Base-by-base conservation (phyloP, 2,329 filamentous ascomycete genomes). In the Penicillium freii region DNA sequence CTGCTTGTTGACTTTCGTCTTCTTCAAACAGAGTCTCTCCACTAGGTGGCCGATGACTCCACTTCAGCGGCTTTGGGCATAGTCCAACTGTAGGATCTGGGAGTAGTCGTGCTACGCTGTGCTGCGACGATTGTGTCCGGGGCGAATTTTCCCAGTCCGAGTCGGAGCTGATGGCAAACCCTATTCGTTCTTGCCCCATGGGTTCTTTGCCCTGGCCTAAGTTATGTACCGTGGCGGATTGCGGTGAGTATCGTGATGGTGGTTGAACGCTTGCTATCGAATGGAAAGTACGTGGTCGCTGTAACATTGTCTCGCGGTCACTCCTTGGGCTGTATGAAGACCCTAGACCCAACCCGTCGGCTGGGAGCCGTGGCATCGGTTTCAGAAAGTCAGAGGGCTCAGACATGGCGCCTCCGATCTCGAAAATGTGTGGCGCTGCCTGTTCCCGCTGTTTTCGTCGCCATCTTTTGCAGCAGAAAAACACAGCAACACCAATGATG, bases 341-440 rank as follows among this genome's bases (percentile, higher is more conserved):
- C 4, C 50, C 56, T 19, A 46, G 44, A 5, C 61, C 62, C 38
- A 61, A 23, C 56, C 56, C 57, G 15, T 57, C 57, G 11, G 58
- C 64, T 49, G 67, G 69, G 19, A 54, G 60, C 53, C 54, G 64
- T 25, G 68, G 68, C 38, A 62, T 60, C 17, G 69, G 62, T 11
- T 63, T 56, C 23, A 61, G 61, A 43, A 75, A 75, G 19, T 70
- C 67, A 3, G 67, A 67, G 29, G 72, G 73, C 50, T 76, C 73
- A 31, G 70, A 63, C 73, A 76, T 75, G 11, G 63, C 54, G 2
- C 73, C 75, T 27, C 74, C 75, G 57, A 75, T 76, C 50, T 77
- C 75, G 46, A 75, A 77, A 40, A 57, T 64, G 40, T 73, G 61
- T 6, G 59, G 63, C 25, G 71, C 59, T 34, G 64, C 60, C 6